Percentiles rank a stretch among this genome's conserved stretches.
Evolutionary conservation across 2,329 filamentous ascomycete genomes (phyloP).

Genomic region (Metarhizium album): DNA sequence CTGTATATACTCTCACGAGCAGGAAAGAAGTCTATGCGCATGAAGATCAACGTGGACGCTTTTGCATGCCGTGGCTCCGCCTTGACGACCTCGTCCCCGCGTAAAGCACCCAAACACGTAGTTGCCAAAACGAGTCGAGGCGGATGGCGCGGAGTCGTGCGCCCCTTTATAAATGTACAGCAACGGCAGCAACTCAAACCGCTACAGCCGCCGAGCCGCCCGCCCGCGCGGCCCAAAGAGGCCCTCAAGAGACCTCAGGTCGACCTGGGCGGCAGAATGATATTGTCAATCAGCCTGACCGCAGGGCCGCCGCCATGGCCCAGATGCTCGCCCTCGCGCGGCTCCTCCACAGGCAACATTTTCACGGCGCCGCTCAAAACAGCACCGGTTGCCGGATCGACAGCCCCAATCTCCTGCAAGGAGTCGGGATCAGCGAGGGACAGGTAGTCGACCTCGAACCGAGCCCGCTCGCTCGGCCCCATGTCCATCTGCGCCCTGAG

Average conservation of each 20-base stretch:
- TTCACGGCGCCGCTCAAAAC: constrained; percentile 85
- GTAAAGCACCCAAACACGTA: not conserved
- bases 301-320: constrained; percentile 61
- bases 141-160: not conserved
- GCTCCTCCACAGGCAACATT: constrained; percentile 71
- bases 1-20: constrained; percentile 2
- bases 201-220: not conserved
- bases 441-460: constrained; percentile 83
- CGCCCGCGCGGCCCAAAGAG: not conserved
- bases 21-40: not conserved
- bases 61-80: not conserved
- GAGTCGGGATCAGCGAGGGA: constrained; percentile 79
- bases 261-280: constrained; percentile 50
- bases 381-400: constrained; percentile 62
- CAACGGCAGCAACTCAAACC: not conserved
- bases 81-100: not conserved
- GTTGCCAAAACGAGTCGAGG: not conserved
- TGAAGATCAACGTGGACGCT: not conserved
- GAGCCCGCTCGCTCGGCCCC: constrained; percentile 47
- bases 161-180: not conserved
- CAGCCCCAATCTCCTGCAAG: constrained; percentile 62
- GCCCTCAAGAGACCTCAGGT: not conserved
- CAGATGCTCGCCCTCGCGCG: constrained; percentile 60
- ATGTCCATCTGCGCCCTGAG: constrained; percentile 52
- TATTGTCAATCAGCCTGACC: constrained; percentile 89